These are phyloP conservation scores for Starmera dryadoides DNA, from an alignment of 805 yeast species.

Conservation along the genomic window DNA sequence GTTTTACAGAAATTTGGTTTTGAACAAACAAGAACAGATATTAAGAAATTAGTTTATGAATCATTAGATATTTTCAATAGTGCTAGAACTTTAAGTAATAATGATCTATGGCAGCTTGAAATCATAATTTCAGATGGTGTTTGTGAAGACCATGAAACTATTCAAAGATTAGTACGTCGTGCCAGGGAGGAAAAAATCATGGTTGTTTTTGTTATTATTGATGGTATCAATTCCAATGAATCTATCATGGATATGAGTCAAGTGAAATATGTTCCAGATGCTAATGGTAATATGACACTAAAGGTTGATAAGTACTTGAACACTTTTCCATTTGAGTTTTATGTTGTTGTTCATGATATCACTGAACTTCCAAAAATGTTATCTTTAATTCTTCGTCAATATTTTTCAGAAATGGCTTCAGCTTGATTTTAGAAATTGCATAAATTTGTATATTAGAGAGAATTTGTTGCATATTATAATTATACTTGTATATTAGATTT, in stretches of 20 bases:
- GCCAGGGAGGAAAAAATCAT: conserved; percentile 90
- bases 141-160: conserved; percentile 86
- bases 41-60: conserved; percentile 60
- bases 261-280: conserved; percentile 72
- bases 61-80: conserved; percentile 67
- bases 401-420: conserved; percentile 67
- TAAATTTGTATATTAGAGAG: no score
- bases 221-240: conserved; percentile 77
- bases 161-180: conserved; percentile 77
- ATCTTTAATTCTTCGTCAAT: conserved; percentile 83
- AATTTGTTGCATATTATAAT: no score
- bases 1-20: conserved; percentile 87
- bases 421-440: conserved; percentile 1
- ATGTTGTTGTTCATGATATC: conserved; percentile 87
- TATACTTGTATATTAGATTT: no score
- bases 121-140: conserved; percentile 94
- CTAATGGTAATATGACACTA: conserved; percentile 60
- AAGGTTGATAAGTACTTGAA: conserved; percentile 83
- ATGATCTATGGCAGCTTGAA: conserved; percentile 88
- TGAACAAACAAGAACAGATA: conserved; percentile 82
- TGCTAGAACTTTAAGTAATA: conserved; percentile 37
- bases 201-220: conserved; percentile 92
- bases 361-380: conserved; percentile 88
- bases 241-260: conserved; percentile 94
- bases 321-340: conserved; percentile 93